A percentile compares a stretch with the other conserved stretches of the same genome.
These are phyloP conservation scores for Nicotiana knightiana DNA, from an alignment of 257 asterid species.

Conservation along the genomic window DNA sequence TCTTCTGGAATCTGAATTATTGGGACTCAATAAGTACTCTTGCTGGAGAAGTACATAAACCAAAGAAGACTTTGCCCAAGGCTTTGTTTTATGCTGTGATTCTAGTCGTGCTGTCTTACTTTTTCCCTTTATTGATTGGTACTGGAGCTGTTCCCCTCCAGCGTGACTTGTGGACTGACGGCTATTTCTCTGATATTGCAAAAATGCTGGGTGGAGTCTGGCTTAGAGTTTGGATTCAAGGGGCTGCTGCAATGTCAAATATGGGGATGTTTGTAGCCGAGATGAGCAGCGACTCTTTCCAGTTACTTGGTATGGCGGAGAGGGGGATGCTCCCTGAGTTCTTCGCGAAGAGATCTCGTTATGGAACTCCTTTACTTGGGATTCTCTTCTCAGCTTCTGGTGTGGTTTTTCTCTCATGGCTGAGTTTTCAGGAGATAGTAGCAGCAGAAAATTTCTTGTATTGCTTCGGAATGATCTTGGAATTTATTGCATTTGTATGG, in stretches of 20 bases:
- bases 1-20: conserved; percentile 8
- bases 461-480: conserved; percentile 11
- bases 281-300: conserved; percentile 12
- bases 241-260: conserved; percentile 8
- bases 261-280: conserved; percentile 11
- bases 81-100: conserved; percentile 6
- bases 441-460: conserved; percentile 13
- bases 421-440: conserved; percentile 11
- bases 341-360: conserved; percentile 5
- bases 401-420: conserved; percentile 3
- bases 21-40: conserved; percentile 11
- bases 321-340: conserved; percentile 11
- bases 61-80: conserved; percentile 8
- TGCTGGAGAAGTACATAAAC: conserved; percentile 7
- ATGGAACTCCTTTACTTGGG: conserved; percentile 4
- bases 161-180: conserved; percentile 5
- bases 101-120: conserved; percentile 7
- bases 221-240: conserved; percentile 13
- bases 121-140: neutral
- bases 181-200: conserved; percentile 6
- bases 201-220: conserved; percentile 6
- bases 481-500: conserved; percentile 9
- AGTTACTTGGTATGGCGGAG: conserved; percentile 11
- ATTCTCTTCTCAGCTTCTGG: conserved; percentile 9
- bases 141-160: conserved; percentile 6